Evolutionary conservation across 768 basidiomycete genomes (phyloP).

Genomic region (Lactarius pseudohatsudake): DNA sequence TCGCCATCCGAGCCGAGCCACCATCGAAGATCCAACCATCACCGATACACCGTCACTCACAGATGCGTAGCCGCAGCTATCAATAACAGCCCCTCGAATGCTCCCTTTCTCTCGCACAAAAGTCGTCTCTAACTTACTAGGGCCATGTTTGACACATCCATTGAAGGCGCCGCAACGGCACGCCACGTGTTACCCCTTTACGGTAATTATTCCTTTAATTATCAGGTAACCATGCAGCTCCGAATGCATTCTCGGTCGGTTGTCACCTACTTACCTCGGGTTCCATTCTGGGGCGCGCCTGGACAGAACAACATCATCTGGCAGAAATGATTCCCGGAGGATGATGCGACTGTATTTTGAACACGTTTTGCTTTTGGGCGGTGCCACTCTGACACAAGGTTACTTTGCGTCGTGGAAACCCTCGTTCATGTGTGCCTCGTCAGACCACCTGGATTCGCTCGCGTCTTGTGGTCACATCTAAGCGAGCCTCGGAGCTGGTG

Average conservation of each 20-base stretch:
- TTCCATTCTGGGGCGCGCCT: not conserved
- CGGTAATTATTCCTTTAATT: not conserved
- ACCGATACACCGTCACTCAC: no score
- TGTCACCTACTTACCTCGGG: not conserved
- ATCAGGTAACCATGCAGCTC: constrained; percentile 1
- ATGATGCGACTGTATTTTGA: not conserved
- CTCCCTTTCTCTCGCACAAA: not conserved
- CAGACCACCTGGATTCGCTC: not conserved
- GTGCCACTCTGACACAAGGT: not conserved
- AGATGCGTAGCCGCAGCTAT: not conserved
- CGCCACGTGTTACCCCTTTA: not conserved
- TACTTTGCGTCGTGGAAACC: no score
- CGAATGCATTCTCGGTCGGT: not conserved
- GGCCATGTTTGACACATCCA: not conserved
- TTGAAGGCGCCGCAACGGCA: not conserved
- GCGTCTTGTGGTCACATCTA: not conserved
- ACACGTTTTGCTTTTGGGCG: not conserved
- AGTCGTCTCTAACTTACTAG: not conserved
- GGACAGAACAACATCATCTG: not conserved
- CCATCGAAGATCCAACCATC: not conserved
- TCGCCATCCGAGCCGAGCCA: not conserved
- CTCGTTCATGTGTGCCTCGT: not conserved
- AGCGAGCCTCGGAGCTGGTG: not conserved
- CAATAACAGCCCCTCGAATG: not conserved
- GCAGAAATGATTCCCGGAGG: not conserved